These are phyloP conservation scores for Geotrichum klebahnii DNA, from an alignment of 1,139 yeast genomes.

Conservation along the genomic window DNA sequence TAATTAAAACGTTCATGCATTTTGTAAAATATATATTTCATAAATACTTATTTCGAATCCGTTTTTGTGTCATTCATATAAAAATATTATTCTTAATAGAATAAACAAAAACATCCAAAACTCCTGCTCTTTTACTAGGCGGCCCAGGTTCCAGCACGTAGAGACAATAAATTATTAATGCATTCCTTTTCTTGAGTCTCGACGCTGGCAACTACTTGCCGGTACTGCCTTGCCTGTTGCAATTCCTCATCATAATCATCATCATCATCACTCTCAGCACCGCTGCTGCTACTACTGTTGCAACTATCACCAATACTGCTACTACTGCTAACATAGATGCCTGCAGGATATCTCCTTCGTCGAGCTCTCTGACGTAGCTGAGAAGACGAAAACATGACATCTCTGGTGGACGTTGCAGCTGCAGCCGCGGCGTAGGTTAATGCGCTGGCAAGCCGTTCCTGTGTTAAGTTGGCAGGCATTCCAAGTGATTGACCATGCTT, in stretches of 20 bases:
- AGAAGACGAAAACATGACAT: neutral
- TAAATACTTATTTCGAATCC: too few species aligned
- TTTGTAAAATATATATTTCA: too few species aligned
- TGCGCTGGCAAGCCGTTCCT: neutral
- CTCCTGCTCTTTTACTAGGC: too few species aligned
- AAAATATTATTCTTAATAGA: too few species aligned
- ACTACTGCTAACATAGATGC: neutral
- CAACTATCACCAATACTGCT: neutral
- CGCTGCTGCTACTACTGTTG: conserved; percentile 6
- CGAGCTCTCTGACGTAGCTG: too few species aligned
- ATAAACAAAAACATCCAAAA: too few species aligned
- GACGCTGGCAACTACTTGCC: too few species aligned
- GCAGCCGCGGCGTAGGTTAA: neutral
- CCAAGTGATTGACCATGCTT: neutral
- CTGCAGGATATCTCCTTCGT: neutral
- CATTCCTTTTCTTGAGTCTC: conserved; percentile 19
- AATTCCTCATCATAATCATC: neutral
- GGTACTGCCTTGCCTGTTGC: too few species aligned
- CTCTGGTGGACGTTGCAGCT: neutral
- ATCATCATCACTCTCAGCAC: neutral
- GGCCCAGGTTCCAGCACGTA: conserved; percentile 21
- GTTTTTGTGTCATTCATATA: too few species aligned
- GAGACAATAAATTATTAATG: conserved; percentile 17
- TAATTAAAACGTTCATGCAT: too few species aligned
- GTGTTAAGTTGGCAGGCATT: neutral